A percentile compares a stretch with the other conserved stretches of the same genome.
Evolutionary conservation across 768 basidiomycete species (phyloP).

Genomic region (Clitopilus hobsonii): DNA sequence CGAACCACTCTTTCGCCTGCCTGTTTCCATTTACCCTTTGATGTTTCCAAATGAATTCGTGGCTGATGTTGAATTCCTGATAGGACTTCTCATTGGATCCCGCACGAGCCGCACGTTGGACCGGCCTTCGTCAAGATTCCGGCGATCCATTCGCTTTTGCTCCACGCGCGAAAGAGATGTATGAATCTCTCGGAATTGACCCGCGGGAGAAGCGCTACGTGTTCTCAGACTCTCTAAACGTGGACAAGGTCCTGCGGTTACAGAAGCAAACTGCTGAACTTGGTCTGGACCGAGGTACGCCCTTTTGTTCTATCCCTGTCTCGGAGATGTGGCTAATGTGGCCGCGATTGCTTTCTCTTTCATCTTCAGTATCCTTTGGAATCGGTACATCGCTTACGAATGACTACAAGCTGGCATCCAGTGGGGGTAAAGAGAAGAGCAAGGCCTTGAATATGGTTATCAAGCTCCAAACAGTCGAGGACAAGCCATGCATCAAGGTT

Average conservation of each 20-base stretch:
- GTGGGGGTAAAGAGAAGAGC: conserved; percentile 50
- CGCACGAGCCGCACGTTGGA: conserved; percentile 67
- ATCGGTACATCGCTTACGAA: conserved; percentile 93
- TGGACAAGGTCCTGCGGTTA: conserved; percentile 66
- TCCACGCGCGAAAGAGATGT: conserved; percentile 65
- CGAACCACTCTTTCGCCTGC: background rate
- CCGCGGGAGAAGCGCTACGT: conserved; percentile 63
- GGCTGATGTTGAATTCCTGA: background rate
- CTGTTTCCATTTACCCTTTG: background rate
- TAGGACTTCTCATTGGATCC: conserved; percentile 59
- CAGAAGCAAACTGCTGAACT: conserved; percentile 69
- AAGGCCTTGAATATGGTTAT: conserved; percentile 93
- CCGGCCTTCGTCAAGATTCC: conserved; percentile 86
- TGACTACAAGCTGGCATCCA: conserved; percentile 60
- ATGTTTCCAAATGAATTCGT: conserved; percentile 1
- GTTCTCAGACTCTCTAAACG: conserved; percentile 78
- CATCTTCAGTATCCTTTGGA: conserved; percentile 71
- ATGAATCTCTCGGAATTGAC: conserved; percentile 67
- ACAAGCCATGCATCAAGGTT: conserved; percentile 82
- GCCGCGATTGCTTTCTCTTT: conserved; percentile 1
- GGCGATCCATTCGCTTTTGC: conserved; percentile 87
- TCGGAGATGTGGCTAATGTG: conserved; percentile 1
- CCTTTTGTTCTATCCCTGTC: conserved; percentile 1
- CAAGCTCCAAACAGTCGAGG: conserved; percentile 76
- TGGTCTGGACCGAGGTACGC: conserved; percentile 58